These are phyloP conservation scores for Eutrema japonicum DNA, from an alignment of 345 rosid genomes.

Conservation along the genomic window DNA sequence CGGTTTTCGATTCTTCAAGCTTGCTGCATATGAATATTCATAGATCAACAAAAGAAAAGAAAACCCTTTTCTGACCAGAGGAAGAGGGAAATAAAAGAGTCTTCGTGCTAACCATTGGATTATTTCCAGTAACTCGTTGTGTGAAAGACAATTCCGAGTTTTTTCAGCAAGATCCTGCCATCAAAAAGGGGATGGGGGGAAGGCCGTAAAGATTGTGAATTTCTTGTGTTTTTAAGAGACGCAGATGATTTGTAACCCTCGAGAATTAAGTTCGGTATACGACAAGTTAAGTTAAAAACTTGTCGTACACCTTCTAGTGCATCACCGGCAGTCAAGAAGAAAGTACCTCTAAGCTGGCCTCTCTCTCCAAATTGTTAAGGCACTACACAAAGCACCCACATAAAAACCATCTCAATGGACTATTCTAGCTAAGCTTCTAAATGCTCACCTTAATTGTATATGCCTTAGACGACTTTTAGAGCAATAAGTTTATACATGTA, in stretches of 20 bases:
- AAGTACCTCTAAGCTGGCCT: background rate
- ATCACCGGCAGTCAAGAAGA: background rate
- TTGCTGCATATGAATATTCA: slow-evolving; percentile 27
- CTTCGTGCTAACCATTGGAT: slow-evolving; percentile 31
- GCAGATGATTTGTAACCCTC: background rate
- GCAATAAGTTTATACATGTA: background rate
- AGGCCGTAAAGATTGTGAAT: background rate
- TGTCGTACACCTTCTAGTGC: background rate
- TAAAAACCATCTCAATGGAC: slow-evolving; percentile 1
- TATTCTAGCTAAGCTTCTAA: slow-evolving; percentile 10
- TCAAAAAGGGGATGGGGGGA: background rate
- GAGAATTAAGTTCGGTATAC: background rate
- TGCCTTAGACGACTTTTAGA: background rate
- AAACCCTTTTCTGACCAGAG: background rate
- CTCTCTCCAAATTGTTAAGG: slow-evolving; percentile 9
- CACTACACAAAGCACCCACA: background rate
- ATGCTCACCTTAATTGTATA: background rate
- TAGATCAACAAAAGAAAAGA: background rate
- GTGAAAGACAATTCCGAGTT: slow-evolving; percentile 14
- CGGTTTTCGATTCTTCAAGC: slow-evolving; percentile 18
- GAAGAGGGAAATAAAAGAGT: background rate
- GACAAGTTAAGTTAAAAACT: background rate
- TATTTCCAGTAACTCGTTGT: slow-evolving; percentile 32
- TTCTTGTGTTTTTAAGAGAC: background rate
- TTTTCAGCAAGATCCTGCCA: slow-evolving; percentile 36